Percentiles rank a stretch among this genome's conserved stretches.
Conservation (phyloP, 1,139 yeast species). For the Zygoascus sp. region DNA sequence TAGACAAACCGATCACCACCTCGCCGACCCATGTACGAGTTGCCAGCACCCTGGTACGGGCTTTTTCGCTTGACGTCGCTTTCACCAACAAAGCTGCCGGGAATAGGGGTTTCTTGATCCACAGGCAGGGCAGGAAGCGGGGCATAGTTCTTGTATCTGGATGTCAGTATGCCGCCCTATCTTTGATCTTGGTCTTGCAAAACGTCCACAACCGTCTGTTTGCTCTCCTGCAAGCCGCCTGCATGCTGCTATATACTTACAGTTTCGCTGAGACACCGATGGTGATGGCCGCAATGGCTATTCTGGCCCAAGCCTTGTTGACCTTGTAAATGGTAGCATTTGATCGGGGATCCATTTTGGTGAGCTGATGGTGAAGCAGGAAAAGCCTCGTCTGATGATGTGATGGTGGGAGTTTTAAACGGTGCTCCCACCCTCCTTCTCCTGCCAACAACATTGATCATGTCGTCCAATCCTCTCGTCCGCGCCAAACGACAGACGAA, state of each 20-base stretch:
- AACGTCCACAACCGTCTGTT: too few species aligned
- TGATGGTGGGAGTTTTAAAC: neutral
- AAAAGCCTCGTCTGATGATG: too few species aligned
- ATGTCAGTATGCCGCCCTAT: too few species aligned
- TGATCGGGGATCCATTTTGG: slow-evolving; percentile 16
- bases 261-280: slow-evolving; percentile 20
- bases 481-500: slow-evolving; percentile 16
- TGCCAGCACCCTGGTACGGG: slow-evolving; percentile 38
- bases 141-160: neutral
- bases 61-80: slow-evolving; percentile 33
- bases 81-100: slow-evolving; percentile 37
- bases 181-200: too few species aligned
- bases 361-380: neutral
- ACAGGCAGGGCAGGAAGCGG: too few species aligned
- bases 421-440: too few species aligned
- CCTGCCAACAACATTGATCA: neutral
- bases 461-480: slow-evolving; percentile 18
- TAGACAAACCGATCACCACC: slow-evolving; percentile 24
- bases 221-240: neutral
- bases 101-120: slow-evolving; percentile 25
- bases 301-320: slow-evolving; percentile 32
- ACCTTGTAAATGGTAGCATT: slow-evolving; percentile 25
- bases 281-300: slow-evolving; percentile 27
- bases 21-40: slow-evolving; percentile 30
- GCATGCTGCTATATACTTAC: slow-evolving; percentile 14